phyloP scores from a whole-genome alignment of 805 yeast genomes.

The Yamadazyma nakazawae region DNA sequence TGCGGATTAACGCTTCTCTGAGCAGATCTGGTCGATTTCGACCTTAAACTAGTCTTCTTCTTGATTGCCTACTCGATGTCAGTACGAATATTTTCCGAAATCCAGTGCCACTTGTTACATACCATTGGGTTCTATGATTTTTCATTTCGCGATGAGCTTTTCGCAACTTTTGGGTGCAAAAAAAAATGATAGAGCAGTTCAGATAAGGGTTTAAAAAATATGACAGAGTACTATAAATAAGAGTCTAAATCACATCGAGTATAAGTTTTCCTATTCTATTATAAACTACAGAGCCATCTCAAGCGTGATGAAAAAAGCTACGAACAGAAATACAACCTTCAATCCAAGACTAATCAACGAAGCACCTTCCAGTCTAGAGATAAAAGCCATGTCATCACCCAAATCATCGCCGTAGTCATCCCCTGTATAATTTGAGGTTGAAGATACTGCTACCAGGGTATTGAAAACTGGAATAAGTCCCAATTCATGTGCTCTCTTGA shows the following conservation, averaged over 20 bases:
- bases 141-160: slow-evolving; percentile 2
- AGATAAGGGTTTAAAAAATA: too few relatives aligned
- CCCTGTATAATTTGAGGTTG: not conserved
- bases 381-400: not conserved
- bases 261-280: too few relatives aligned
- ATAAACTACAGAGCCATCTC: not conserved
- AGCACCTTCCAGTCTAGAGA: not conserved
- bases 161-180: not conserved
- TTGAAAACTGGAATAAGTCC: slow-evolving; percentile 16
- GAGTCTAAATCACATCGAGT: too few relatives aligned
- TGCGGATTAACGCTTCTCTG: slow-evolving; percentile 14
- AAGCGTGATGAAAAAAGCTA: not conserved
- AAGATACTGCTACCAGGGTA: not conserved
- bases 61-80: slow-evolving; percentile 19
- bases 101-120: slow-evolving; percentile 2
- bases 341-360: not conserved
- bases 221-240: too few relatives aligned
- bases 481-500: slow-evolving; percentile 48
- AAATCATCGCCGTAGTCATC: not conserved
- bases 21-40: slow-evolving; percentile 23
- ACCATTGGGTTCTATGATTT: slow-evolving; percentile 10
- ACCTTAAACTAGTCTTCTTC: slow-evolving; percentile 35
- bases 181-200: too few relatives aligned
- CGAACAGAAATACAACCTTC: not conserved
- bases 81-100: not conserved